Conservation (phyloP, 73 alveolate genomes). For the Tetrahymena elliotti region DNA sequence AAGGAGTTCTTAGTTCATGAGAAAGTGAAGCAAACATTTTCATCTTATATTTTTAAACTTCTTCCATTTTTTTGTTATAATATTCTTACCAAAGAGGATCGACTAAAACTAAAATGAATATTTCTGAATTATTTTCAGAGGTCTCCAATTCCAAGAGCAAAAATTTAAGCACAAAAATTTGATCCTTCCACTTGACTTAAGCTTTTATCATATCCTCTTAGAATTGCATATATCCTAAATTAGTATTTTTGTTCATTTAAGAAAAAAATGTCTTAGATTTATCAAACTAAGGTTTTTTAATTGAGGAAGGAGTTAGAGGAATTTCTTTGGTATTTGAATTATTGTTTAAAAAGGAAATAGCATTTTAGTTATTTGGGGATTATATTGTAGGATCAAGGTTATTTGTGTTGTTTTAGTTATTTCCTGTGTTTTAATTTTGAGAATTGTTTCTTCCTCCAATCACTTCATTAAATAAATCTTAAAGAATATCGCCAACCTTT, state of each 20-base stretch:
- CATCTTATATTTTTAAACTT: background rate
- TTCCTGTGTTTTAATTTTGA: background rate
- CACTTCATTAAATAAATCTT: background rate
- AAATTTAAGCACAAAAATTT: background rate
- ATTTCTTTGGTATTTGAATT: background rate
- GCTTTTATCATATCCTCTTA: background rate
- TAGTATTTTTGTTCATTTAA: background rate
- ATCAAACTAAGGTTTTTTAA: background rate
- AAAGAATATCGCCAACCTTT: background rate
- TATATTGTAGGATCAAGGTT: background rate
- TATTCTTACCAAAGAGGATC: background rate
- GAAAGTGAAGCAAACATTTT: slow-evolving; percentile 19
- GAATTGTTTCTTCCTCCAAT: background rate
- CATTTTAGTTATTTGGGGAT: background rate
- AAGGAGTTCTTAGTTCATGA: slow-evolving; percentile 43
- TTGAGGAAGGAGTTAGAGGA: background rate
- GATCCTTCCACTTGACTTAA: background rate
- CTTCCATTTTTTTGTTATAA: background rate
- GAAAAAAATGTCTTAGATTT: background rate
- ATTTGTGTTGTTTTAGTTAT: background rate
- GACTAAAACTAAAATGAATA: background rate
- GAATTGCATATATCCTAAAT: background rate
- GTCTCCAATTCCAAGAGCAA: background rate
- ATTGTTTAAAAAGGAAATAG: background rate
- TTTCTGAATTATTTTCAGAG: background rate